Base-by-base conservation (phyloP, 331 rosid genomes). In the Spiraea crenata region DNA sequence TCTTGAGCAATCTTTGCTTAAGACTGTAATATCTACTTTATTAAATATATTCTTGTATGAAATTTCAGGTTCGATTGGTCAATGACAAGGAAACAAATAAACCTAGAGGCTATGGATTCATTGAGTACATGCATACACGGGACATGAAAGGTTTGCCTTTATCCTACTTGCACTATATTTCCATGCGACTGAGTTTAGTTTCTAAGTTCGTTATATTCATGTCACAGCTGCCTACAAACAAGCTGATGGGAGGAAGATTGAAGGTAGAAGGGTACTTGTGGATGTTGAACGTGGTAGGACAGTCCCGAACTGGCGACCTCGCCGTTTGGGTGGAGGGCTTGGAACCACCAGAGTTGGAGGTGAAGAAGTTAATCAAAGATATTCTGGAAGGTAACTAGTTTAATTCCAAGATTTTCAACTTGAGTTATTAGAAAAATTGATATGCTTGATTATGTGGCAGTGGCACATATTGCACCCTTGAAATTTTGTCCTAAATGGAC, bases 221-320 rank as follows among this genome's bases (percentile, higher is more conserved):
- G 61, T 67, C 56, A 76, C 90, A 95, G 98, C 99, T 85, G 99
- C 99, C 73, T 95, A 95, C 82, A 95, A 95, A 76, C 99, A 95
- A 89, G 99, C 98, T 81, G 99, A 95, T 81, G 99, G 99, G 69
- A 86, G 87, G 82, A 95, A 91, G 80, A 89, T 95, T 71, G 99
- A 95, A 77, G 93, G 98, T 73, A 84, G 96, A 84, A 88, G 99
- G 79, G 96, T 95, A 76, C 93, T 91, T 42, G 99, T 95, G 75
- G 99, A 95, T 82, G 99, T 95, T 49, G 98, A 95, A 63, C 98
- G 99, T 72, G 99, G 99, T 46, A 89, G 99, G 77, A 95, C 99
- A 59, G 99, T 95, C 65, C 99, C 99, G 16, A 95, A 95, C 80
- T 95, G 99, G 99, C 89, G 99, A 31, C 99, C 99, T 67, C 93